Evolutionary conservation across 495 filamentous ascomycete genomes (phyloP).

Genomic region (Articulospora tetracladia): DNA sequence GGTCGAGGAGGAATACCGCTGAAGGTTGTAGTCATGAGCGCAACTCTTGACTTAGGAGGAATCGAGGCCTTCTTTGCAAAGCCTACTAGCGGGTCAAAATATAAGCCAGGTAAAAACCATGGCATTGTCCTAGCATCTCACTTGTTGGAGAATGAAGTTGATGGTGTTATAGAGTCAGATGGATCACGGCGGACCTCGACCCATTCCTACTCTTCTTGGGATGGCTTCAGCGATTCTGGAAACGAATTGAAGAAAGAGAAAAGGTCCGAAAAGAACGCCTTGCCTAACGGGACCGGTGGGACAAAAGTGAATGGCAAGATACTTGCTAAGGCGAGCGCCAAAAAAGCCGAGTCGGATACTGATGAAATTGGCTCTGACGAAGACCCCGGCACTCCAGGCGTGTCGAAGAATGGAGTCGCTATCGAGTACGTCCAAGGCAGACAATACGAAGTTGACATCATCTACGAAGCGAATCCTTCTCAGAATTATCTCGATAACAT

Average conservation of each 20-base stretch:
- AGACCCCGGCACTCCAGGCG: not conserved
- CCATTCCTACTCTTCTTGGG: constrained; percentile 15
- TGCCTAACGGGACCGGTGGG: not conserved
- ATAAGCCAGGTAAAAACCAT: constrained; percentile 22
- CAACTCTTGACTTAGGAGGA: constrained; percentile 82
- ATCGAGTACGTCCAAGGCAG: constrained; percentile 80
- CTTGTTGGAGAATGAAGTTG: constrained; percentile 5
- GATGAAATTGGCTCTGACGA: not conserved
- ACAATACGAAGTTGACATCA: constrained; percentile 78
- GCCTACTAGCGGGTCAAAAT: constrained; percentile 6
- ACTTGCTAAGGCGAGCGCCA: not conserved
- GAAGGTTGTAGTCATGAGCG: constrained; percentile 95
- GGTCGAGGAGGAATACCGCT: constrained; percentile 68
- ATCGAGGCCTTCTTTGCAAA: constrained; percentile 57
- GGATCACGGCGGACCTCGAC: not conserved
- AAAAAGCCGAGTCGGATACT: not conserved
- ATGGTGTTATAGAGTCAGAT: constrained; percentile 3
- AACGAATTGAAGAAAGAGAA: not conserved
- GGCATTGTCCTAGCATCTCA: constrained; percentile 16
- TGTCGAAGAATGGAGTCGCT: constrained; percentile 27
- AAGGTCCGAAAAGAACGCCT: not conserved
- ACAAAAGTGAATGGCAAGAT: not conserved
- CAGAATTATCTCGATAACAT: constrained; percentile 80
- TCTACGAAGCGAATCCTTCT: constrained; percentile 72
- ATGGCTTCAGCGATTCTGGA: constrained; percentile 13